Base-by-base conservation (phyloP, 805 yeast species). In the Saccharomycopsis oosterbeekiorum region DNA sequence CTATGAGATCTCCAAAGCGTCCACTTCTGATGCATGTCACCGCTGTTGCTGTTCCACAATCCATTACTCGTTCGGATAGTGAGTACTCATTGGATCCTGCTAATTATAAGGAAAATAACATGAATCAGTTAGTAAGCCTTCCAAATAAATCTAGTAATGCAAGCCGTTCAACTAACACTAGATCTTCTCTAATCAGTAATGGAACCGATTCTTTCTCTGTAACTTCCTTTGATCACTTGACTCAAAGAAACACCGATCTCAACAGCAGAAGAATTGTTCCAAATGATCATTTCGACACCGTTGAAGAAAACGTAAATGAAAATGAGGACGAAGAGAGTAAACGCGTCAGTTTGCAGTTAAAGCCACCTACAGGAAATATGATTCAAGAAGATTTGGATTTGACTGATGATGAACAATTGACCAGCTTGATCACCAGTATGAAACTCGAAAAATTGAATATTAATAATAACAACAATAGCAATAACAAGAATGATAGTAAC, bases 341-440 rank as follows among this genome's bases (percentile, higher is more conserved):
- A 24, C 53, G 53, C 8, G 53, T 63, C 36, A 57, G 58, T 42
- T 36, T 36, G n/a, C 57, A 59, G 26, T 54, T 63, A 24, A 50
- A 59, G 19, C 65, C 65, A 21, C 65, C 65, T 15, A 4, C 40
- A 2, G 61, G 58, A 12, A 55, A 59, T 36, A 17, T 59, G 42
- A 47, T 61, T 12, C 56, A 40, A 37, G 37, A 63, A 50, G 65
- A 63, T 43, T 59, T 63, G n/a, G 64, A 61, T 37, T 51, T 61
- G 21, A 53, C 62, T 19, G 65, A 63, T 36, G 65, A 63, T 40
- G 65, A 62, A 37, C 65, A 63, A 54, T 51, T 63, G 21, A 61
- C 62, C 29, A 61, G 41, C 17, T 58, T 61, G 57, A 63, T 63
- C 39, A 61, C 60, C n/a, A 64, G 62, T 37, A 63, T 63, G 65